Conservation (phyloP, 345 rosid genomes). For the Arabis alpina region DNA sequence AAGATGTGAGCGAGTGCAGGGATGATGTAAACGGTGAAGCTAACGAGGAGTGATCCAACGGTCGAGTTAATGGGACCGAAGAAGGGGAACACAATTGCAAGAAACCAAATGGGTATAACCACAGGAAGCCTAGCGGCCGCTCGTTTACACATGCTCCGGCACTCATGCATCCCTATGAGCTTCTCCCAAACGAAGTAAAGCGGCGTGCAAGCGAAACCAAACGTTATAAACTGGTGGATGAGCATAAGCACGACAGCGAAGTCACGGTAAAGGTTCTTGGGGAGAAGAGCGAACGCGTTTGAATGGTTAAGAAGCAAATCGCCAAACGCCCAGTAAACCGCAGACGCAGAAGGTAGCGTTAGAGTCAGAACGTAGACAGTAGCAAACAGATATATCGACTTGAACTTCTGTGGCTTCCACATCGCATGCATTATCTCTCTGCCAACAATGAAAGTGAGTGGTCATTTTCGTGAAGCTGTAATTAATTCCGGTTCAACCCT, state of each 20-base stretch:
- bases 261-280: constrained; percentile 71
- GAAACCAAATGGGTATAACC: constrained; percentile 93
- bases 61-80: constrained; percentile 98
- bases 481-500: constrained; percentile 30
- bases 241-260: constrained; percentile 95
- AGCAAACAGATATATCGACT: constrained; percentile 84
- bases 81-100: constrained; percentile 94
- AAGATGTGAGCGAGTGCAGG: constrained; percentile 91
- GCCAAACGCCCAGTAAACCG: constrained; percentile 98
- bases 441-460: constrained; percentile 35
- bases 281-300: constrained; percentile 93
- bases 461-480: constrained; percentile 21
- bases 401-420: constrained; percentile 99
- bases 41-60: constrained; percentile 94
- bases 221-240: constrained; percentile 97
- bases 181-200: constrained; percentile 99
- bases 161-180: constrained; percentile 91
- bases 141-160: constrained; percentile 91
- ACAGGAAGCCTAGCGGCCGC: constrained; percentile 96
- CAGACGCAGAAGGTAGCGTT: constrained; percentile 92
- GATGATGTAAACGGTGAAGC: constrained; percentile 99
- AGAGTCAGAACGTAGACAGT: constrained; percentile 89
- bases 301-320: constrained; percentile 96
- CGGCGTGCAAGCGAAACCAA: constrained; percentile 97
- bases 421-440: constrained; percentile 99